Conservation (phyloP, 306 rosid species). For the Acacia melanoxylon region DNA sequence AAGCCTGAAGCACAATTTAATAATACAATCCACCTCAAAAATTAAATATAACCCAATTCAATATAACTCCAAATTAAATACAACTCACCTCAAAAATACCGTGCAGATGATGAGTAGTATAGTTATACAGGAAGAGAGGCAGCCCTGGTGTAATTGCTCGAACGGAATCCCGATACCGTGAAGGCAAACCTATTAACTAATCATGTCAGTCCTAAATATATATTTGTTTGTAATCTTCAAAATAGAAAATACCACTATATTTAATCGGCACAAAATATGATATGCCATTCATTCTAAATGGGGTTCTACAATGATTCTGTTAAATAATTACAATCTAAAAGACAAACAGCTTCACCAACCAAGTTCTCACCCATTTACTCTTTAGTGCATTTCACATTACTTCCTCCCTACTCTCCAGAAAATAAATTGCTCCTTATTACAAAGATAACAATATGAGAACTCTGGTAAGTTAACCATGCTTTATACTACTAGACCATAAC, state of each 20-base stretch:
- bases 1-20: slow-evolving; percentile 16
- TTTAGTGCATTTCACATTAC: not conserved
- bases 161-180: slow-evolving; percentile 93
- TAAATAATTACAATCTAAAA: not conserved
- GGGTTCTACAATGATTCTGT: not conserved
- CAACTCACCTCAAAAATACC: slow-evolving; percentile 87
- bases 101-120: slow-evolving; percentile 93
- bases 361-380: not conserved
- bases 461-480: not conserved
- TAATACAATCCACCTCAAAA: slow-evolving; percentile 11
- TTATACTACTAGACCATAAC: not conserved
- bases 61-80: slow-evolving; percentile 9
- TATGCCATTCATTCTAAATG: not conserved
- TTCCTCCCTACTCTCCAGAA: not conserved
- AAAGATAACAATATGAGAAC: not conserved
- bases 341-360: not conserved
- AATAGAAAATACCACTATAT: not conserved
- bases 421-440: not conserved
- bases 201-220: slow-evolving; percentile 18
- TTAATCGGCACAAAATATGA: not conserved
- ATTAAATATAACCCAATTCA: slow-evolving; percentile 27
- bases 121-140: slow-evolving; percentile 93
- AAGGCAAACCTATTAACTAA: slow-evolving; percentile 75
- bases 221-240: slow-evolving; percentile 14
- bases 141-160: slow-evolving; percentile 94